Evolutionary conservation across 2,329 filamentous ascomycete species (phyloP).

Genomic region (Spiromastix sp.): DNA sequence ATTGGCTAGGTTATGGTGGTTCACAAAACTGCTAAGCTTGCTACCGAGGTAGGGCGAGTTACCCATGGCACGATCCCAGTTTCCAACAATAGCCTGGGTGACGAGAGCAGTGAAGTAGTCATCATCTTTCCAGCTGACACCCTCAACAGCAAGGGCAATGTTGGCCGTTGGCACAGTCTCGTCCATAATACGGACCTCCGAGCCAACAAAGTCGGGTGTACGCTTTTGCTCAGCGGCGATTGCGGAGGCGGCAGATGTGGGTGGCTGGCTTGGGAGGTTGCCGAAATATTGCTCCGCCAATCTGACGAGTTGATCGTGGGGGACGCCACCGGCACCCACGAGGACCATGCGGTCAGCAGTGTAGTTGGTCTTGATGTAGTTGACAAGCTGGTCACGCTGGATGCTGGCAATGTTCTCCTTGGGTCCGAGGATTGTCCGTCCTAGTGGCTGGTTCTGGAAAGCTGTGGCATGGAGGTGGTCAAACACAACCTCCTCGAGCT

Average conservation of each 20-base stretch:
- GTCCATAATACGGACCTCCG: conserved; percentile 89
- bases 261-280: conserved; percentile 62
- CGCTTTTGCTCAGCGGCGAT: conserved; percentile 66
- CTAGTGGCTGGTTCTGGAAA: conserved; percentile 90
- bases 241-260: conserved; percentile 61
- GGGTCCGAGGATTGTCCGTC: conserved; percentile 93
- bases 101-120: conserved; percentile 99
- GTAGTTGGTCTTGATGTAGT: conserved; percentile 99
- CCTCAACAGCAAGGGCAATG: conserved; percentile 96
- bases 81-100: conserved; percentile 95
- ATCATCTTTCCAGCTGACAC: conserved; percentile 98
- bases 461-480: conserved; percentile 98
- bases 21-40: conserved; percentile 92
- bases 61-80: conserved; percentile 99
- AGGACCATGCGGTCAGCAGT: conserved; percentile 99
- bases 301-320: conserved; percentile 87
- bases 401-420: conserved; percentile 98
- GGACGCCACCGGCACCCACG: conserved; percentile 86
- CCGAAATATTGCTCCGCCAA: conserved; percentile 95
- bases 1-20: conserved; percentile 92
- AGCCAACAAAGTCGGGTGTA: conserved; percentile 91
- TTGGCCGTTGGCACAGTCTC: conserved; percentile 94
- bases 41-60: conserved; percentile 94
- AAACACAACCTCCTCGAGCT: conserved; percentile 98
- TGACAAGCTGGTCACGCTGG: conserved; percentile 75